Conservation (phyloP, 1,284 basidiomycete species). For the Gastroboletus turbinatus region DNA sequence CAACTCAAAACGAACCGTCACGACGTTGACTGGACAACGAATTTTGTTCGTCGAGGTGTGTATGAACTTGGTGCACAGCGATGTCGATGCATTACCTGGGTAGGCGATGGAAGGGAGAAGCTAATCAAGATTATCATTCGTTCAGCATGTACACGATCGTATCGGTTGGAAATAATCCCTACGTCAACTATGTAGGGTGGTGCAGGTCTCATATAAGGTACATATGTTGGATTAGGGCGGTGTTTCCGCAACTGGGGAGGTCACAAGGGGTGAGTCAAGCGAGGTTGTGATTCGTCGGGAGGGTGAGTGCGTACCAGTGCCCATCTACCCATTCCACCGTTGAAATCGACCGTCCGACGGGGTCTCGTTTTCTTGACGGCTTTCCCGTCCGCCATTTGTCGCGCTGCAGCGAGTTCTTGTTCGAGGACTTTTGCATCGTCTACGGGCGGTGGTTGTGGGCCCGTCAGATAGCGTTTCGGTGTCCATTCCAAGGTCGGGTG, state of each 20-base stretch:
- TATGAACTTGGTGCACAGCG: constrained; percentile 92
- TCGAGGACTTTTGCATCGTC: constrained; percentile 75
- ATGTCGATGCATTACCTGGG: constrained; percentile 84
- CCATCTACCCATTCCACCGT: constrained; percentile 85
- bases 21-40: constrained; percentile 93
- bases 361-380: constrained; percentile 89
- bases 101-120: constrained; percentile 92
- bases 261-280: background rate
- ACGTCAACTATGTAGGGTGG: constrained; percentile 85
- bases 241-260: constrained; percentile 65
- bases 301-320: constrained; percentile 51
- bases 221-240: constrained; percentile 69
- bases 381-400: constrained; percentile 70
- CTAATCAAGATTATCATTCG: constrained; percentile 44
- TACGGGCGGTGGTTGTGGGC: constrained; percentile 70
- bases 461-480: constrained; percentile 47
- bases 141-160: constrained; percentile 18
- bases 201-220: constrained; percentile 77
- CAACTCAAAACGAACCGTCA: constrained; percentile 60
- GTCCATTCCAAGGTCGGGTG: constrained; percentile 52
- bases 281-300: background rate
- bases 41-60: constrained; percentile 99
- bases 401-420: constrained; percentile 71
- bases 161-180: constrained; percentile 33
- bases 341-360: constrained; percentile 92